A percentile compares a stretch with the other conserved stretches of the same genome.
phyloP scores from a whole-genome alignment of 1,139 yeast species.

The Wickerhamiella pararugosa region DNA sequence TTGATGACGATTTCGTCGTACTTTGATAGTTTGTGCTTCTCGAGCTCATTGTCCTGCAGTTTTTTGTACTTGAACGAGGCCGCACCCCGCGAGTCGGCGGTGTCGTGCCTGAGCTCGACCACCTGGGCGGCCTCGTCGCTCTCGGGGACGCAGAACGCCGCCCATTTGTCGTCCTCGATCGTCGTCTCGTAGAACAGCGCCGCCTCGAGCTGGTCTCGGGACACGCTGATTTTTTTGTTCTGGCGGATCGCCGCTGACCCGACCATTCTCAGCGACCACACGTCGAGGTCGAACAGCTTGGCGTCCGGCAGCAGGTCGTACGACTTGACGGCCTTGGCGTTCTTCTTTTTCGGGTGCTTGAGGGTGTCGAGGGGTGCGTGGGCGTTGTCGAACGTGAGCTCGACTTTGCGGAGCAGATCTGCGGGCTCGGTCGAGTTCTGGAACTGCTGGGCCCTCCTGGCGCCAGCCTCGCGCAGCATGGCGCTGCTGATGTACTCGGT shows the following conservation, averaged over 20 bases:
- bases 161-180: constrained; percentile 70
- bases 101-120: constrained; percentile 18
- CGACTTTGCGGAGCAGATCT: constrained; percentile 52
- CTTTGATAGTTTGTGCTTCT: constrained; percentile 35
- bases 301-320: constrained; percentile 86
- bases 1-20: constrained; percentile 45
- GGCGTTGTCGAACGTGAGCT: constrained; percentile 58
- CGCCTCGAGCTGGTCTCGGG: constrained; percentile 37
- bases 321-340: constrained; percentile 56
- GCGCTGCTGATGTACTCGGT: constrained; percentile 57
- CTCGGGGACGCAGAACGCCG: constrained; percentile 50
- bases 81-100: constrained; percentile 26
- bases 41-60: constrained; percentile 69
- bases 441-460: constrained; percentile 16
- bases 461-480: constrained; percentile 24
- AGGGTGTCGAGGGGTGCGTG: constrained; percentile 32
- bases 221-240: constrained; percentile 29
- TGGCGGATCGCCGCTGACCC: constrained; percentile 58
- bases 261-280: constrained; percentile 53
- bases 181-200: constrained; percentile 67
- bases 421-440: constrained; percentile 37
- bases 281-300: constrained; percentile 68
- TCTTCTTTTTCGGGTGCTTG: constrained; percentile 65
- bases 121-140: constrained; percentile 27
- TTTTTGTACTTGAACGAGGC: constrained; percentile 27